Evolutionary conservation across 768 basidiomycete species (phyloP).

Genomic region (Lentinula guzmanii): DNA sequence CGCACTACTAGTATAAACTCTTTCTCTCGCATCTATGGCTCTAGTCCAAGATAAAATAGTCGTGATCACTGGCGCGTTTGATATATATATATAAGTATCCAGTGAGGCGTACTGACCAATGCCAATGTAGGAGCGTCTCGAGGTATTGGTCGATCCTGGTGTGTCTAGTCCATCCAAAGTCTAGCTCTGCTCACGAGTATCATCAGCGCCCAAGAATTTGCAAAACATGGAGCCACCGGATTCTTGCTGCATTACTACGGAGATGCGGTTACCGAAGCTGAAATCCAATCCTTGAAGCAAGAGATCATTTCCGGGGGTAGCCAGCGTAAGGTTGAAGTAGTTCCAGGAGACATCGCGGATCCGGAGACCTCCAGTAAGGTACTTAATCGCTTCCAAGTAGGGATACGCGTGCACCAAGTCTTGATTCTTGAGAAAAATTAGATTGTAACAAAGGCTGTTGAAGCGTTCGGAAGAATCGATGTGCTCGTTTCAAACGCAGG

Average conservation of each 20-base stretch:
- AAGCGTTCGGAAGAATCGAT: conserved; percentile 61
- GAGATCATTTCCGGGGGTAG: conserved; percentile 35
- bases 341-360: conserved; percentile 51
- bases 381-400: conserved; percentile 6
- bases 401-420: not conserved
- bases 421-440: conserved; percentile 15
- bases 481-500: conserved; percentile 37
- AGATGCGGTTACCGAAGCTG: conserved; percentile 44
- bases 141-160: conserved; percentile 69
- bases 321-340: conserved; percentile 1
- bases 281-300: conserved; percentile 36
- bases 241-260: conserved; percentile 67
- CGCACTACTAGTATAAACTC: not conserved
- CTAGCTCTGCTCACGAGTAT: not conserved
- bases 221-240: conserved; percentile 56
- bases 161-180: conserved; percentile 5
- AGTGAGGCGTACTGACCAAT: conserved; percentile 19
- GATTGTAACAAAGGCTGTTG: conserved; percentile 58
- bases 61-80: conserved; percentile 63
- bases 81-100: conserved; percentile 5
- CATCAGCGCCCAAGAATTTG: conserved; percentile 50
- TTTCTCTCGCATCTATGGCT: conserved; percentile 20
- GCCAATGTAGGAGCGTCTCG: conserved; percentile 69
- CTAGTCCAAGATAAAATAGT: conserved; percentile 53
- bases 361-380: conserved; percentile 52